Conservation (phyloP, 257 asterid species). For the Catharanthus roseus region DNA sequence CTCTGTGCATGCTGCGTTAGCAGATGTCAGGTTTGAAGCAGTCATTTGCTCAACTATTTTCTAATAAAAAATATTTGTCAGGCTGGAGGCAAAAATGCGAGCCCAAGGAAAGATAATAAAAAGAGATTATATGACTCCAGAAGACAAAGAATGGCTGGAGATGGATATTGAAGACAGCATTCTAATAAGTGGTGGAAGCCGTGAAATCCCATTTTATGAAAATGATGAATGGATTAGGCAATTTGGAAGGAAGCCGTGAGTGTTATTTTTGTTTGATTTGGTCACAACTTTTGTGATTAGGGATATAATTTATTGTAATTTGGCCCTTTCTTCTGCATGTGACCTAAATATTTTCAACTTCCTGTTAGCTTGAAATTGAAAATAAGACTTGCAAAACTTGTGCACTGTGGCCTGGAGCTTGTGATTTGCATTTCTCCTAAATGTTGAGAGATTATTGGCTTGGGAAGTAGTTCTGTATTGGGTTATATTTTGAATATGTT, state of each 20-base stretch:
- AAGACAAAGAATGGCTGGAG: conserved; percentile 94
- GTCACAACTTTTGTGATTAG: not conserved
- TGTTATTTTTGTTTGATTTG: conserved; percentile 17
- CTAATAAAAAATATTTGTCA: conserved; percentile 23
- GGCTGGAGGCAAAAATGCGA: conserved; percentile 93
- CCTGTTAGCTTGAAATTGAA: not conserved
- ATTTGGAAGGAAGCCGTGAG: conserved; percentile 85
- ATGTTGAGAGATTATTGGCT: not conserved
- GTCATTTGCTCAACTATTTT: conserved; percentile 15
- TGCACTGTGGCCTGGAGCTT: not conserved
- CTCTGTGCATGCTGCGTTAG: conserved; percentile 12
- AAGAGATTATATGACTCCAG: conserved; percentile 88
- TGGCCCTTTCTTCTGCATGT: not conserved
- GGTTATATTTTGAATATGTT: not conserved
- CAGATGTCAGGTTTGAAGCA: not conserved
- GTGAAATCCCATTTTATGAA: conserved; percentile 82
- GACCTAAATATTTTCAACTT: not conserved
- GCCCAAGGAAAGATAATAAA: conserved; percentile 79
- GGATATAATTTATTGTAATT: not conserved
- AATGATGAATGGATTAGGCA: conserved; percentile 65
- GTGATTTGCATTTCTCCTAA: not conserved
- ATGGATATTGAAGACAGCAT: conserved; percentile 91
- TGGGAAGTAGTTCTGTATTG: not conserved
- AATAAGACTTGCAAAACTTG: not conserved
- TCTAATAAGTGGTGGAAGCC: conserved; percentile 44